phyloP scores from a whole-genome alignment of 106 monocot species.

The Dioscorea alata region DNA sequence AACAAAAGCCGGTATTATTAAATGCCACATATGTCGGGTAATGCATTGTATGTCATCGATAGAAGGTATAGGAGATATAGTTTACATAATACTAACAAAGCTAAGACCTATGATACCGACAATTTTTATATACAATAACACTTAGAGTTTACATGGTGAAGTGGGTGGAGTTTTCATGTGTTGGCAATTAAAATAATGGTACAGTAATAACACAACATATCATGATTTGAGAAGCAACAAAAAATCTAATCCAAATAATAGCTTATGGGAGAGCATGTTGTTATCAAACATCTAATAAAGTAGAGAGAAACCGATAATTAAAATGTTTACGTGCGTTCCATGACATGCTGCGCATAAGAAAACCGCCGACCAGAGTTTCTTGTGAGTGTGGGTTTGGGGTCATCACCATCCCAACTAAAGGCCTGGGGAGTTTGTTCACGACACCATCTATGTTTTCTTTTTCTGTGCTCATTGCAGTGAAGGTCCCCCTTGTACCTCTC shows the following conservation, averaged over 20 bases:
- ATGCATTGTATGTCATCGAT: background rate
- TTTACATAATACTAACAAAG: background rate
- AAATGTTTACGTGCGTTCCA: background rate
- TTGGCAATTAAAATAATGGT: too few relatives aligned
- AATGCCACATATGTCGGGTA: background rate
- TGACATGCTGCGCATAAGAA: constrained; percentile 4
- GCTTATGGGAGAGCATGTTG: background rate
- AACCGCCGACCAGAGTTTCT: constrained; percentile 5
- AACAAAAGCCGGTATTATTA: background rate
- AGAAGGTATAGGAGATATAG: background rate
- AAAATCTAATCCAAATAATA: background rate
- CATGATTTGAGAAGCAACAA: background rate
- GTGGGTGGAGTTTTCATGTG: too few relatives aligned
- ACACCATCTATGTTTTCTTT: background rate
- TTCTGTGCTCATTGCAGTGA: background rate
- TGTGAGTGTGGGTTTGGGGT: constrained; percentile 1
- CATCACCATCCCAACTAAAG: background rate
- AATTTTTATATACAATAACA: background rate
- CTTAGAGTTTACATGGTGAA: background rate
- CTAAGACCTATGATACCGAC: background rate
- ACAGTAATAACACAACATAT: background rate
- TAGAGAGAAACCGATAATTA: background rate
- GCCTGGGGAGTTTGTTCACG: background rate
- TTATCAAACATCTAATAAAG: background rate
- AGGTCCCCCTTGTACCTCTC: background rate